A percentile compares a stretch with the other conserved stretches of the same genome.
Conservation (phyloP, 2,329 filamentous ascomycete genomes). For the Juglanconis juglandina region DNA sequence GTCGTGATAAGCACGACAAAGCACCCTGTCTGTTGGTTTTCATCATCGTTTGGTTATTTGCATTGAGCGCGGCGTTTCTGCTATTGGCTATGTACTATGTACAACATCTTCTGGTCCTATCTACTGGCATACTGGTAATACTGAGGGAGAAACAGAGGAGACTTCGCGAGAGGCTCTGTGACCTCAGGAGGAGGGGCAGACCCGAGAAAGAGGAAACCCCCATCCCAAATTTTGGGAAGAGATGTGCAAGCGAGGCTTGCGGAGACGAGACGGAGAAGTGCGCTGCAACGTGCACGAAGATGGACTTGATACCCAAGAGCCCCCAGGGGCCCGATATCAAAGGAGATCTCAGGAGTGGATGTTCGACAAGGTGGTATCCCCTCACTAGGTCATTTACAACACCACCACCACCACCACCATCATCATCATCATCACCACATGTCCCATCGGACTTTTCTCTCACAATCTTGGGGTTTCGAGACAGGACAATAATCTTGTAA, state of each 20-base stretch:
- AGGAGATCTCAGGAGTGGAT: too few species aligned
- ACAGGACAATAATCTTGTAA: too few species aligned
- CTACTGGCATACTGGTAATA: not conserved
- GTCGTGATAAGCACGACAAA: not conserved
- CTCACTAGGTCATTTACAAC: too few species aligned
- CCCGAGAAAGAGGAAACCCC: not conserved
- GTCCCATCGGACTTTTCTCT: too few species aligned
- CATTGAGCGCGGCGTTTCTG: not conserved
- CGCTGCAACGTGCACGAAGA: not conserved
- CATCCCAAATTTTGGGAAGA: too few species aligned
- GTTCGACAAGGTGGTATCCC: too few species aligned
- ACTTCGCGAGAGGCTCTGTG: not conserved
- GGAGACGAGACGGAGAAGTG: not conserved
- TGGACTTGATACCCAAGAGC: not conserved
- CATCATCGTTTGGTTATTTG: not conserved
- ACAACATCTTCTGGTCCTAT: not conserved
- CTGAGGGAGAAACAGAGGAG: not conserved
- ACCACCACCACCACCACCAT: too few species aligned
- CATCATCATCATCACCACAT: too few species aligned
- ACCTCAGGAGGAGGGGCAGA: not conserved
- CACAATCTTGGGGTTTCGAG: too few species aligned
- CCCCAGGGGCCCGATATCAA: too few species aligned
- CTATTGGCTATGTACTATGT: not conserved
- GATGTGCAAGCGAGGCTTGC: not conserved
- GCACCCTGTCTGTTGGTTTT: not conserved